Conservation (phyloP, 2,329 filamentous ascomycete species). For the Biscogniauxia mediterranea region DNA sequence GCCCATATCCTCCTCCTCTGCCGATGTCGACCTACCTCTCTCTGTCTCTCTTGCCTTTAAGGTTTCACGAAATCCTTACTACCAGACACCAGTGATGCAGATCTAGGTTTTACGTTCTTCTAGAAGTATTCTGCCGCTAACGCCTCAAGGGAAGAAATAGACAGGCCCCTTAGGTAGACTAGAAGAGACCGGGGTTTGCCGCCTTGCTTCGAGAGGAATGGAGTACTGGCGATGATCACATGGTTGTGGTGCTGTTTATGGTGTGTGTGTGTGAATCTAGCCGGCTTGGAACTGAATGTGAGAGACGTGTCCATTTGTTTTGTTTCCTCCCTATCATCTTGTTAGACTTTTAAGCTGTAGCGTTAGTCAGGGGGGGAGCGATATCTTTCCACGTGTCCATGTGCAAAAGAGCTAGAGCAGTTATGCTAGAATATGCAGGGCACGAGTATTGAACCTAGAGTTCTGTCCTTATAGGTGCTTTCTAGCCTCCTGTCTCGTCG, state of each 20-base stretch:
- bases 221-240: neutral
- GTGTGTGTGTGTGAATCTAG: no score
- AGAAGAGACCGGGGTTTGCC: neutral
- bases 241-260: no score
- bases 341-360: neutral
- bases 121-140: neutral
- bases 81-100: neutral
- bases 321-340: neutral
- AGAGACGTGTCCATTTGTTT: neutral
- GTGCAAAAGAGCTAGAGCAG: neutral
- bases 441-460: neutral
- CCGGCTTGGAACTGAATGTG: no score
- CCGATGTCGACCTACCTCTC: no score
- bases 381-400: neutral
- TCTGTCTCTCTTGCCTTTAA: no score
- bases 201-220: neutral
- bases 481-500: neutral
- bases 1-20: no score
- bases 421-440: neutral
- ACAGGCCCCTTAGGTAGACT: no score
- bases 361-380: neutral
- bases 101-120: neutral
- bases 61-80: no score
- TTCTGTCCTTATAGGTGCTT: neutral
- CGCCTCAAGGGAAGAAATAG: neutral